Conservation (phyloP, 495 filamentous ascomycete genomes). For the Penicillium roqueforti region DNA sequence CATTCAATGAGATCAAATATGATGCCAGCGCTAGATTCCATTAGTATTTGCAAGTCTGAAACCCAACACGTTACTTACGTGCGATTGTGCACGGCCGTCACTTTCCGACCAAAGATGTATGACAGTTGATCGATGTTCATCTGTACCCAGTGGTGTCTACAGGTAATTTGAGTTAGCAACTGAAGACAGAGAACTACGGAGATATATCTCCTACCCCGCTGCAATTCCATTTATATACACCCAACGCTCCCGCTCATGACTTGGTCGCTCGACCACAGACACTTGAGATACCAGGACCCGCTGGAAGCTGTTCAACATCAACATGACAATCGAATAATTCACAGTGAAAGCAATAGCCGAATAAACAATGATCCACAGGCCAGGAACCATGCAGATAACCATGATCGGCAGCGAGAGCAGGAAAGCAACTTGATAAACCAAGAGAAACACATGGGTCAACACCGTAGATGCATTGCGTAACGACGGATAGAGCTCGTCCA, state of each 20-base stretch:
- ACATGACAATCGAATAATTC: conserved; percentile 48
- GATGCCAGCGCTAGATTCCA: conserved; percentile 45
- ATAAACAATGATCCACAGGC: conserved; percentile 45
- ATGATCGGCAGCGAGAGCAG: conserved; percentile 44
- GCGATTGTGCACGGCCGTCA: conserved; percentile 79
- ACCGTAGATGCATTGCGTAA: conserved; percentile 46
- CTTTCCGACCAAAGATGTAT: conserved; percentile 66
- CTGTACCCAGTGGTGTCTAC: conserved; percentile 49
- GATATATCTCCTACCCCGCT: conserved; percentile 23
- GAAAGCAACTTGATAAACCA: conserved; percentile 34
- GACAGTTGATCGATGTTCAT: conserved; percentile 68
- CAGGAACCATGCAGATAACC: conserved; percentile 44
- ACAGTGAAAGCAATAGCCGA: conserved; percentile 34
- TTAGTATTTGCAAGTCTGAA: not conserved
- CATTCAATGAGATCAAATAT: conserved; percentile 74
- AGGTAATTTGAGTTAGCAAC: not conserved
- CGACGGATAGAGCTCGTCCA: conserved; percentile 57
- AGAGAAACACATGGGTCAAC: conserved; percentile 47
- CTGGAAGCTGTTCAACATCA: conserved; percentile 39
- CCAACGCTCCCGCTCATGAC: conserved; percentile 34
- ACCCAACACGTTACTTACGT: conserved; percentile 43
- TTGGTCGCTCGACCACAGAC: conserved; percentile 15
- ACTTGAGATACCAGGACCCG: conserved; percentile 25
- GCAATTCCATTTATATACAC: conserved; percentile 39
- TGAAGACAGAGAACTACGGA: not conserved